Percentiles rank a stretch among this genome's conserved stretches.
These are phyloP conservation scores for Myriangium duriaei DNA, from an alignment of 2,329 filamentous ascomycete genomes.

Conservation along the genomic window DNA sequence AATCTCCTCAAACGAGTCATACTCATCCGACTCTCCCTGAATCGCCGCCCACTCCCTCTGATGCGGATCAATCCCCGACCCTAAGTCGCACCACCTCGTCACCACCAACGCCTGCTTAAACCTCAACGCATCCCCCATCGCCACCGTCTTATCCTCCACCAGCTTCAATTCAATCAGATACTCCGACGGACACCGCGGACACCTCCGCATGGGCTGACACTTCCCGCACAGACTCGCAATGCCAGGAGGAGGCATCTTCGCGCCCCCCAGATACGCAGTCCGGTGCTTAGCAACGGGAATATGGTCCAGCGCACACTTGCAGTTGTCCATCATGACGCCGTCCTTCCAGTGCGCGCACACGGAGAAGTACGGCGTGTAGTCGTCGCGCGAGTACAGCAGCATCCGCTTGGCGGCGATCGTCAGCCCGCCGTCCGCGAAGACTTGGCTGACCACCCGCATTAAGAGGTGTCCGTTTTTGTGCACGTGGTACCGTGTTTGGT, in stretches of 20 bases:
- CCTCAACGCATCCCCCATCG: constrained; percentile 24
- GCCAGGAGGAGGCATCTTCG: constrained; percentile 5
- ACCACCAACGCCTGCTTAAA: constrained; percentile 51
- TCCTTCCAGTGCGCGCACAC: constrained; percentile 51
- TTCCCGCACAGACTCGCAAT: constrained; percentile 41
- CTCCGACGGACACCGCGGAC: constrained; percentile 49
- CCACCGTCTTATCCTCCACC: constrained; percentile 37
- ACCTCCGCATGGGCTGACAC: constrained; percentile 48
- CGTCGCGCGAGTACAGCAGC: constrained; percentile 46
- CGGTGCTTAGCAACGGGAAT: constrained; percentile 37
- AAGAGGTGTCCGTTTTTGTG: constrained; percentile 41
- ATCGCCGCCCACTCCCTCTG: constrained; percentile 45
- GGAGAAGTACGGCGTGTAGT: constrained; percentile 51
- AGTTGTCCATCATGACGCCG: constrained; percentile 45
- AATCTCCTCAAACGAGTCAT: constrained; percentile 42
- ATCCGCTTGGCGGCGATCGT: constrained; percentile 41
- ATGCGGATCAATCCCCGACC: constrained; percentile 39
- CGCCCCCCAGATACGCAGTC: constrained; percentile 11
- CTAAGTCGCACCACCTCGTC: constrained; percentile 50
- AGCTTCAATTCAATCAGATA: constrained; percentile 50
- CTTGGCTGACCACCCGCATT: constrained; percentile 44
- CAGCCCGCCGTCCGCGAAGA: constrained; percentile 38
- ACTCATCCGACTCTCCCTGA: constrained; percentile 34
- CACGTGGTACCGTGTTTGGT: constrained; percentile 43
- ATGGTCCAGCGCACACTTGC: constrained; percentile 49